Percentiles rank a stretch among this genome's conserved stretches.
These are phyloP conservation scores for Trametes elegans DNA, from an alignment of 768 basidiomycete species.

Conservation along the genomic window DNA sequence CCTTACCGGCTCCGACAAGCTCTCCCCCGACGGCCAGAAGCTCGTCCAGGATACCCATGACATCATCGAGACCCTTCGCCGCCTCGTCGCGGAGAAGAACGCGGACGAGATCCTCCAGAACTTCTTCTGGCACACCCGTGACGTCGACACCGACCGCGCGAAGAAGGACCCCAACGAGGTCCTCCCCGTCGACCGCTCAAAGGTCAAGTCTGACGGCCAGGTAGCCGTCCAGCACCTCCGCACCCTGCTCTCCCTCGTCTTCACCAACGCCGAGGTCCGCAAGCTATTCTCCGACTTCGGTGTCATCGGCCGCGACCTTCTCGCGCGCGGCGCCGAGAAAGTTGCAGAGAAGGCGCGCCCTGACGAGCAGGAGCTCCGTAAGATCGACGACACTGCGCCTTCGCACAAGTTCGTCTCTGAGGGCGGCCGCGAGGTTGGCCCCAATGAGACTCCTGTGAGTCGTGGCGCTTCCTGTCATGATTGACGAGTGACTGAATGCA, in stretches of 20 bases:
- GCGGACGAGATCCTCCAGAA: constrained; percentile 91
- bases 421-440: constrained; percentile 39
- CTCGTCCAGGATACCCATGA: constrained; percentile 74
- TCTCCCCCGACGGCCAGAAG: constrained; percentile 74
- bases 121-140: constrained; percentile 79
- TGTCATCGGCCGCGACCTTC: constrained; percentile 78
- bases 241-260: constrained; percentile 82
- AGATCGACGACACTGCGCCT: constrained; percentile 68
- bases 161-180: constrained; percentile 42
- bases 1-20: constrained; percentile 51
- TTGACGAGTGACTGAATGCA: no score
- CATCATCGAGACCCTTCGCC: constrained; percentile 70
- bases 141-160: constrained; percentile 42
- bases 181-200: constrained; percentile 49
- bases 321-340: constrained; percentile 65
- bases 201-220: constrained; percentile 23
- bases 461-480: background rate
- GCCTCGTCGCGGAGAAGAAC: constrained; percentile 80
- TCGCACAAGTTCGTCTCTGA: constrained; percentile 59
- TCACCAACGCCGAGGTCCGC: constrained; percentile 91
- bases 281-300: constrained; percentile 82
- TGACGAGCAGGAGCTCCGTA: constrained; percentile 51
- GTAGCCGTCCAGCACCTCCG: constrained; percentile 82
- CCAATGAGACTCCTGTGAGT: constrained; percentile 45
- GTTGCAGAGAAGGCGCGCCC: constrained; percentile 71